Percentiles rank a stretch among this genome's conserved stretches.
Evolutionary conservation across 768 basidiomycete species (phyloP).

Genomic region (Rubroboletus pulcherrimus): DNA sequence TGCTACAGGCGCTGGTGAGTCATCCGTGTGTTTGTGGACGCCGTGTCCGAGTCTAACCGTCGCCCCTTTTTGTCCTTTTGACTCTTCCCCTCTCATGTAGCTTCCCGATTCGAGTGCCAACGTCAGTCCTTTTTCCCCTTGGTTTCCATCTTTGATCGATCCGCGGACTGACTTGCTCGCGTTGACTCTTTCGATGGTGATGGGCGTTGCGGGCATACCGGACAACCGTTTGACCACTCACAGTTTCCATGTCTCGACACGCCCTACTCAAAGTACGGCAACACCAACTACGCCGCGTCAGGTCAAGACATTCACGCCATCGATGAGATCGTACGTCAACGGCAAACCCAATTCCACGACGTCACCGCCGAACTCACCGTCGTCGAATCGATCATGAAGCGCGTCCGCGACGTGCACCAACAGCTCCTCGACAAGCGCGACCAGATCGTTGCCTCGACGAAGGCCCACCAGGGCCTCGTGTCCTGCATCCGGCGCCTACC

Average conservation of each 20-base stretch:
- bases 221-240: not conserved
- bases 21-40: no score
- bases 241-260: conserved; percentile 19
- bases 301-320: conserved; percentile 11
- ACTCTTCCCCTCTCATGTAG: not conserved
- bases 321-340: conserved; percentile 12
- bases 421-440: conserved; percentile 11
- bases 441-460: conserved; percentile 16
- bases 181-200: not conserved
- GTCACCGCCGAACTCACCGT: conserved; percentile 9
- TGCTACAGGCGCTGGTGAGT: conserved; percentile 10
- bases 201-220: not conserved
- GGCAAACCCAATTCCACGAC: conserved; percentile 13
- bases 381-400: conserved; percentile 13
- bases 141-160: not conserved
- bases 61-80: not conserved
- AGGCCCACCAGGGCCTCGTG: conserved; percentile 19
- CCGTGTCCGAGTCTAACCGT: not conserved
- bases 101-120: conserved; percentile 13
- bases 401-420: conserved; percentile 3
- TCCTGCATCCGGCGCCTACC: conserved; percentile 37
- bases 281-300: conserved; percentile 14
- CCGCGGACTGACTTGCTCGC: not conserved
- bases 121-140: conserved; percentile 1
- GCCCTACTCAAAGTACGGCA: conserved; percentile 12